Evolutionary conservation across 2,329 filamentous ascomycete species (phyloP).

Genomic region (Pseudohalonectria lignicola): DNA sequence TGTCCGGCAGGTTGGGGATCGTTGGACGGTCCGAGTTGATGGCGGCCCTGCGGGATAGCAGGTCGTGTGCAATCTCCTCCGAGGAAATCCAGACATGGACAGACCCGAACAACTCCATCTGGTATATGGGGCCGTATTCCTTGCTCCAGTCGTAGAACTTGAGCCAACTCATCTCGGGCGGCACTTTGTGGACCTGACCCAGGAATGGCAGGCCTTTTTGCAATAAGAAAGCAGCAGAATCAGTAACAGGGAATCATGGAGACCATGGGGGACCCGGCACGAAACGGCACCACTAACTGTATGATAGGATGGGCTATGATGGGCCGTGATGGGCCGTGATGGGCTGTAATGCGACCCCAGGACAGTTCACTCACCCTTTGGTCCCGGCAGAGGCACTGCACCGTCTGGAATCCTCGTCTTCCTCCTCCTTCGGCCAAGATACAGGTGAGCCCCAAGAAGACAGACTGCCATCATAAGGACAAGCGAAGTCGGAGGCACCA

Average conservation of each 20-base stretch:
- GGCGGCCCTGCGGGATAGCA: conserved; percentile 26
- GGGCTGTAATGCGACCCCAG: too few species aligned
- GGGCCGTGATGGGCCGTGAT: too few species aligned
- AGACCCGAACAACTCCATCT: conserved; percentile 31
- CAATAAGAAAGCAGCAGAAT: too few species aligned
- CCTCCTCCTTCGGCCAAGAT: conserved; percentile 5
- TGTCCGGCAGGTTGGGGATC: conserved; percentile 35
- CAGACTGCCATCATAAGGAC: conserved; percentile 2
- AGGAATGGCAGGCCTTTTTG: conserved; percentile 29
- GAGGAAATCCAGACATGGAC: conserved; percentile 37
- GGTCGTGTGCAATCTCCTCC: conserved; percentile 30
- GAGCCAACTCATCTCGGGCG: conserved; percentile 27
- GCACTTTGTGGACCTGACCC: conserved; percentile 33
- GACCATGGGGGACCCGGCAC: too few species aligned
- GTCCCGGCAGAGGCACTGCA: conserved; percentile 16
- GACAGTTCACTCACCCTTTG: conserved; percentile 16
- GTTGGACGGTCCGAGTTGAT: conserved; percentile 36
- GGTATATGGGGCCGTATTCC: conserved; percentile 33
- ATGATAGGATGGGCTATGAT: too few species aligned
- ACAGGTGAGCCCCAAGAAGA: conserved; percentile 7
- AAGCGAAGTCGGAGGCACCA: not conserved
- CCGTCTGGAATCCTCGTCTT: conserved; percentile 15
- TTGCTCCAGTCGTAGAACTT: conserved; percentile 37
- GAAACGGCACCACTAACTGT: too few species aligned
- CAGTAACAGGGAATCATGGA: too few species aligned